These are phyloP conservation scores for Cercospora sesami DNA, from an alignment of 2,329 filamentous ascomycete species.

Conservation along the genomic window DNA sequence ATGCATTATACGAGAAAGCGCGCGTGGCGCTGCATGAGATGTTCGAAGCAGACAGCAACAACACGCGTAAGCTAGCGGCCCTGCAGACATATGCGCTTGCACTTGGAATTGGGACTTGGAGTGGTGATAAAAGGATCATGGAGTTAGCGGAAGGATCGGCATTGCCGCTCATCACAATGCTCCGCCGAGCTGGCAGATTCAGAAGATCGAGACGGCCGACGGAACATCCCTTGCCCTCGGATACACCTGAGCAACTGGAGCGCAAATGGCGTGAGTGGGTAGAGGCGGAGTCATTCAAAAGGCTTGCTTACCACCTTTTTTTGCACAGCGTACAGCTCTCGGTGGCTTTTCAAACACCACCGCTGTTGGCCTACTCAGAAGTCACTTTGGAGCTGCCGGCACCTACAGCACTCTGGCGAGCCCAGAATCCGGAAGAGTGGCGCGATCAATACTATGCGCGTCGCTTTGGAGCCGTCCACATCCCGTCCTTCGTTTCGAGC, in stretches of 20 bases:
- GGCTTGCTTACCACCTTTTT: constrained; percentile 26
- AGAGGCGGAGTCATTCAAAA: constrained; percentile 26
- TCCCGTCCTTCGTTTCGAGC: constrained; percentile 23
- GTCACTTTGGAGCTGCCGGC: constrained; percentile 26
- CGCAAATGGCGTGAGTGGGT: constrained; percentile 26
- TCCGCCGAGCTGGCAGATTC: constrained; percentile 25
- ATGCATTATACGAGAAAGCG: constrained; percentile 26
- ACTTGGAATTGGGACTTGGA: constrained; percentile 26
- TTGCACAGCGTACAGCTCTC: constrained; percentile 26
- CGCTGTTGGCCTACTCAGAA: constrained; percentile 25
- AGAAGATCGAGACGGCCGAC: constrained; percentile 17
- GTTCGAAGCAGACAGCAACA: constrained; percentile 25
- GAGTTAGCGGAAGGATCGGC: constrained; percentile 21
- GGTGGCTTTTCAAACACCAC: constrained; percentile 24
- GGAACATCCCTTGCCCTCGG: constrained; percentile 13
- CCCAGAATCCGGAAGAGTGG: constrained; percentile 23
- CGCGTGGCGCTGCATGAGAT: constrained; percentile 20
- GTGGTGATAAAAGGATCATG: constrained; percentile 29
- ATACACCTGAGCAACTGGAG: constrained; percentile 15
- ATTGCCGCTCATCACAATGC: constrained; percentile 26
- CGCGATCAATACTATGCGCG: constrained; percentile 23
- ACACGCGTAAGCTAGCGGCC: constrained; percentile 22
- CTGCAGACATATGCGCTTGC: constrained; percentile 25
- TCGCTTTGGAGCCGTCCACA: constrained; percentile 12
- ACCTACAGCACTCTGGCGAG: constrained; percentile 22